Evolutionary conservation across 1,284 basidiomycete species (phyloP).

Genomic region (Rhodotorula sp.): DNA sequence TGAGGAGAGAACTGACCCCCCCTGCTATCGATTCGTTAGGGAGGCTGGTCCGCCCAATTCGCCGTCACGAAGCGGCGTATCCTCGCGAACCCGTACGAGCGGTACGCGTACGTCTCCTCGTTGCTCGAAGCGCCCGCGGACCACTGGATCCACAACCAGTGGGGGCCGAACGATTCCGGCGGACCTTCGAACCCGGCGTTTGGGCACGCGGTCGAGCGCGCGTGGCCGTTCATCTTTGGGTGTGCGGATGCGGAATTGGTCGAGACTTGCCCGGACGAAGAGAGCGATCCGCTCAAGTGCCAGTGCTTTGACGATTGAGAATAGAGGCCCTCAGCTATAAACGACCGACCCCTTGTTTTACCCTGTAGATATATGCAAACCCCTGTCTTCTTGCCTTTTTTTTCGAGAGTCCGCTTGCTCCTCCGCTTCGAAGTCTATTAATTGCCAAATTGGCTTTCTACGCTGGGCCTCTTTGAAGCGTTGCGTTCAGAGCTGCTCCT

Average conservation of each 20-base stretch:
- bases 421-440: neutral
- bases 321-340: neutral
- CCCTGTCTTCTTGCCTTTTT: no score
- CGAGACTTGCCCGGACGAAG: slow-evolving; percentile 39
- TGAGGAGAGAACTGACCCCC: no score
- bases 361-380: neutral
- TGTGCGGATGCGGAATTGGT: slow-evolving; percentile 38
- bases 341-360: neutral
- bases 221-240: slow-evolving; percentile 42
- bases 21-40: slow-evolving; percentile 1
- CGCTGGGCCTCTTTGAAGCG: no score
- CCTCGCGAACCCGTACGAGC: slow-evolving; percentile 40
- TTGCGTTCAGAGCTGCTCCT: slow-evolving; percentile 16
- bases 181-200: slow-evolving; percentile 43
- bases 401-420: no score
- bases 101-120: slow-evolving; percentile 33
- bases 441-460: neutral
- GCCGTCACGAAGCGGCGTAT: slow-evolving; percentile 40
- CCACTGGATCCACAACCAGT: slow-evolving; percentile 44
- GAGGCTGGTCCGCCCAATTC: slow-evolving; percentile 36
- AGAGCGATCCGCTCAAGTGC: slow-evolving; percentile 28
- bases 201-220: slow-evolving; percentile 43
- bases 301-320: slow-evolving; percentile 37
- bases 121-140: slow-evolving; percentile 33
- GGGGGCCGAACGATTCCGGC: slow-evolving; percentile 41